Evolutionary conservation across 148 eudicot genomes (phyloP).

Genomic region (Salicornia ramosissima): DNA sequence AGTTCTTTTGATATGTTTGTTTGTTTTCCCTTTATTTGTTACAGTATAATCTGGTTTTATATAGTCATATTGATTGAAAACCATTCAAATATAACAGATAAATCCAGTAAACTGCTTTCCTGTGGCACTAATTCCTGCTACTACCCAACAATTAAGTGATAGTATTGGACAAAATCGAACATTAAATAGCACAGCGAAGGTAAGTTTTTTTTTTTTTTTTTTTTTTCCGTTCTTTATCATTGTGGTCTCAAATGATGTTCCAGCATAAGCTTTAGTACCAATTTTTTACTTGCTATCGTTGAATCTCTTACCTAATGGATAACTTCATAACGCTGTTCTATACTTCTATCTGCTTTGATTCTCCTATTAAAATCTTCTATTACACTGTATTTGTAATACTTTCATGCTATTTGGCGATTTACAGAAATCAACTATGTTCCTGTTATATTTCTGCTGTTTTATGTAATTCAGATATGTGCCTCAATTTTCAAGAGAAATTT

Average conservation of each 20-base stretch:
- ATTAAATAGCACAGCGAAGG: constrained; percentile 13
- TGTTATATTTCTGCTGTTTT: neutral
- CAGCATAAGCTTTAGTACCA: neutral
- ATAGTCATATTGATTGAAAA: neutral
- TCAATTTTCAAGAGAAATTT: neutral
- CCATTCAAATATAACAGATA: constrained; percentile 8
- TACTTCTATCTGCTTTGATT: too few species aligned
- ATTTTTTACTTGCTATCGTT: neutral
- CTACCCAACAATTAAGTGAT: constrained; percentile 9
- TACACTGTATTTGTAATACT: too few species aligned
- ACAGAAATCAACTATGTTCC: neutral
- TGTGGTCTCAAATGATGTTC: neutral
- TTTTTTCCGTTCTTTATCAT: neutral
- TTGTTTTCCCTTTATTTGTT: neutral
- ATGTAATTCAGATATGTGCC: neutral
- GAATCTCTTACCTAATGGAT: neutral
- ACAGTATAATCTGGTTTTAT: neutral
- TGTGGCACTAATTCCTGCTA: constrained; percentile 11
- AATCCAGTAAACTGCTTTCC: constrained; percentile 23
- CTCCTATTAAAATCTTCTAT: too few species aligned
- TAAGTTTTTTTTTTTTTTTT: neutral
- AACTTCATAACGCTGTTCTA: too few species aligned
- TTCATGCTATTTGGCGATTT: neutral
- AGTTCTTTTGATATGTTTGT: neutral
- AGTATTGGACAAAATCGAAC: constrained; percentile 18